A percentile compares a stretch with the other conserved stretches of the same genome.
phyloP scores from a whole-genome alignment of 139 green algal species.

The Pycnococcus provasolii region DNA sequence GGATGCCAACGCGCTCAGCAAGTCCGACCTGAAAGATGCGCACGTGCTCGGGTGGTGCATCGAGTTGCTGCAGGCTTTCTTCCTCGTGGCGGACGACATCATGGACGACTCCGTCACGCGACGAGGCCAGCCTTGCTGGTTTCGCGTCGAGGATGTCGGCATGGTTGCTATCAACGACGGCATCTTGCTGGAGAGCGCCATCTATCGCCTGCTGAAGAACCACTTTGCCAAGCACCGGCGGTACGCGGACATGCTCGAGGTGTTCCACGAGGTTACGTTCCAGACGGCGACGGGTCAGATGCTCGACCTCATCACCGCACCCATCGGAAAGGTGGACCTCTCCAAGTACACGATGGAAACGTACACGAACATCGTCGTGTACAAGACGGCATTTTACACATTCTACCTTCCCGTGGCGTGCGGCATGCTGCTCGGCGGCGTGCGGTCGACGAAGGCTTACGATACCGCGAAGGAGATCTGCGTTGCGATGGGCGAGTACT shows the following conservation, averaged over 20 bases:
- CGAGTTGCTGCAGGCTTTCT: conserved; percentile 94
- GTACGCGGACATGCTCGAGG: conserved; percentile 73
- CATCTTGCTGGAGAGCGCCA: conserved; percentile 89
- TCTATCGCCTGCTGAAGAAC: conserved; percentile 81
- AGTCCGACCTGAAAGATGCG: conserved; percentile 61
- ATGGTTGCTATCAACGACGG: conserved; percentile 93
- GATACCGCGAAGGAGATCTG: conserved; percentile 62
- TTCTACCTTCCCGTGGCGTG: conserved; percentile 90
- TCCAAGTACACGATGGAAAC: conserved; percentile 77
- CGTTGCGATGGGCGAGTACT: conserved; percentile 85
- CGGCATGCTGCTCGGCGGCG: conserved; percentile 75
- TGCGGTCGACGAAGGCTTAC: conserved; percentile 37
- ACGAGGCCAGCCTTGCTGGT: conserved; percentile 95
- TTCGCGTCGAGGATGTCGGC: conserved; percentile 73
- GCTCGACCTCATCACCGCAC: conserved; percentile 89
- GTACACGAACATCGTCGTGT: conserved; percentile 91
- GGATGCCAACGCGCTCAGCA: conserved; percentile 29
- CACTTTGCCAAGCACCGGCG: conserved; percentile 51
- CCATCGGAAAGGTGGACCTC: conserved; percentile 65
- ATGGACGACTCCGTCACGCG: conserved; percentile 95
- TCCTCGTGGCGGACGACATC: conserved; percentile 97
- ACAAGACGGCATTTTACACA: conserved; percentile 91
- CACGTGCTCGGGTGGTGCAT: conserved; percentile 93
- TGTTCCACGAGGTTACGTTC: conserved; percentile 92
- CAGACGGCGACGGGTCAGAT: conserved; percentile 90